phyloP scores from a whole-genome alignment of 2,329 filamentous ascomycete genomes.

The Escovopsis sp. region DNA sequence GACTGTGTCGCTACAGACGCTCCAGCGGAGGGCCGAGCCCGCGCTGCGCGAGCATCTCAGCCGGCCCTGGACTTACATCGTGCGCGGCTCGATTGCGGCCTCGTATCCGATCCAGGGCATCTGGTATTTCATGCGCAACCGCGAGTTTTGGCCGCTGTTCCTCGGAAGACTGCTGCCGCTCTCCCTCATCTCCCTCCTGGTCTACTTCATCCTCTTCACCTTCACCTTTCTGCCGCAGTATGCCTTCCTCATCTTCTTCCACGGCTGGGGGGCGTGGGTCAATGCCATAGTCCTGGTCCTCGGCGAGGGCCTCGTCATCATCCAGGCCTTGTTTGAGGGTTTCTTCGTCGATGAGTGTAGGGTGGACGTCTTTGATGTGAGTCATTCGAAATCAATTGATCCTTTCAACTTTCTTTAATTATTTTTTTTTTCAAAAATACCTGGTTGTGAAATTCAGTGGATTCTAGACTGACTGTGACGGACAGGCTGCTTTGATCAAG shows the following conservation, averaged over 20 bases:
- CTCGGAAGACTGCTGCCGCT: conserved; percentile 64
- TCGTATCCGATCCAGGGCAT: conserved; percentile 56
- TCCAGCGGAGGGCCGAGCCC: conserved; percentile 8
- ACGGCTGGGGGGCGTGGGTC: conserved; percentile 75
- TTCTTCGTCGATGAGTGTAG: conserved; percentile 69
- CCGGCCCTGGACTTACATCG: conserved; percentile 25
- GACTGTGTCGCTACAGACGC: conserved; percentile 1
- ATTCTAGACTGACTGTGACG: not conserved
- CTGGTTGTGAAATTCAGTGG: too few species aligned
- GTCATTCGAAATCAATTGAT: conserved; percentile 10
- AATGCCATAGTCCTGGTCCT: conserved; percentile 78
- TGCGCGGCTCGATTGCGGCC: conserved; percentile 29
- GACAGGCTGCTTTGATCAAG: conserved; percentile 58
- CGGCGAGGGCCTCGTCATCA: conserved; percentile 63
- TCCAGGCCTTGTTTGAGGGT: conserved; percentile 56
- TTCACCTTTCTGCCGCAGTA: conserved; percentile 84
- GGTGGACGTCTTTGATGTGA: conserved; percentile 72
- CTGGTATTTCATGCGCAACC: conserved; percentile 64
- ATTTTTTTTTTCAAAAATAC: too few species aligned
- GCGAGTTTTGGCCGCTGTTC: conserved; percentile 72
- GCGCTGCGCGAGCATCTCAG: conserved; percentile 16
- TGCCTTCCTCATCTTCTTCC: conserved; percentile 78
- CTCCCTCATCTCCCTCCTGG: conserved; percentile 64
- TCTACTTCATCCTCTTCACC: conserved; percentile 74
- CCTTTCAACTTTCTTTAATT: not conserved